Percentiles rank a stretch among this genome's conserved stretches.
Evolutionary conservation across 2,329 filamentous ascomycete species (phyloP).

Genomic region (Hymenoscyphus scutula): DNA sequence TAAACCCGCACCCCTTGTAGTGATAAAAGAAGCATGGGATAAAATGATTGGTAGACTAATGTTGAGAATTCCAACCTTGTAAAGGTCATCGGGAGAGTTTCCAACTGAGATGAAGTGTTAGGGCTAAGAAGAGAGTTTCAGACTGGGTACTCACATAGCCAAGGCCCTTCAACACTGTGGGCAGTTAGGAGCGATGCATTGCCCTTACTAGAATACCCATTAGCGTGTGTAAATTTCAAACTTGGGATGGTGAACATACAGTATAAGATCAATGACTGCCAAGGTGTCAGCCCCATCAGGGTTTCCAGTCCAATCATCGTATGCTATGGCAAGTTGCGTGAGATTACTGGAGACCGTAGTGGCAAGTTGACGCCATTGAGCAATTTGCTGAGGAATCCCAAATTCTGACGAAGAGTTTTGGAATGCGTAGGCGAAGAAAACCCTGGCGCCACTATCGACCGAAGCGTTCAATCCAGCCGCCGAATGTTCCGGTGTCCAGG

Average conservation of each 20-base stretch:
- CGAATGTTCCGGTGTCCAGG: slow-evolving; percentile 13
- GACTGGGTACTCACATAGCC: not conserved
- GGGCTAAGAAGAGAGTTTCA: not conserved
- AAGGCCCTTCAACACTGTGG: not conserved
- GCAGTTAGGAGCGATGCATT: not conserved
- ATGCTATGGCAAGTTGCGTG: not conserved
- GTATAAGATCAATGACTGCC: not conserved
- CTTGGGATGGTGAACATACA: not conserved
- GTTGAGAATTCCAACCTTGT: slow-evolving; percentile 17
- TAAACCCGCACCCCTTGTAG: slow-evolving; percentile 36
- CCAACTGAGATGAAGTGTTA: not conserved
- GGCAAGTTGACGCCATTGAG: not conserved
- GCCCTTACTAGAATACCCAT: not conserved
- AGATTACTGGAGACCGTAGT: not conserved
- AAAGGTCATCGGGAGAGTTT: slow-evolving; percentile 30
- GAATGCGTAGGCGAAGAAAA: not conserved
- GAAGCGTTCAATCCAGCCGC: slow-evolving; percentile 11
- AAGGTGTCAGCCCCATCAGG: not conserved
- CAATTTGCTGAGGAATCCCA: not conserved
- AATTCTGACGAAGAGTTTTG: not conserved
- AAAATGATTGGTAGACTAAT: not conserved
- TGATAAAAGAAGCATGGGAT: slow-evolving; percentile 21
- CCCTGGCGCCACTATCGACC: slow-evolving; percentile 9
- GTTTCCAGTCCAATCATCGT: not conserved
- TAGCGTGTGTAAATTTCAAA: not conserved